Percentiles rank a stretch among this genome's conserved stretches.
phyloP scores from a whole-genome alignment of 495 filamentous ascomycete genomes.

The Aspergillus ellipticus region DNA sequence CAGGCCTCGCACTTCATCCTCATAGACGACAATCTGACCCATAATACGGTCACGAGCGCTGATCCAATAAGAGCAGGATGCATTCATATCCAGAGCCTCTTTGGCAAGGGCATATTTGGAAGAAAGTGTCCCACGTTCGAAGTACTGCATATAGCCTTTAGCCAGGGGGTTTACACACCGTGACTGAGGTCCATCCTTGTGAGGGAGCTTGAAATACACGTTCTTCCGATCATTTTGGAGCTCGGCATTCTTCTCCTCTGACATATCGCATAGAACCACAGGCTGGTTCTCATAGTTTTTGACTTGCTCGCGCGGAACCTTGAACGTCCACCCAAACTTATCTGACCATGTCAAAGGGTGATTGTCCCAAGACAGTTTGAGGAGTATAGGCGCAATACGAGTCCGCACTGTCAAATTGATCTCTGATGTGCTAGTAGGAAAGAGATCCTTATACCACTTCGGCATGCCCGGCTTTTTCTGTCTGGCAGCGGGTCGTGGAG shows the following conservation, averaged over 20 bases:
- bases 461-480: constrained; percentile 96
- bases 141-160: constrained; percentile 85
- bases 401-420: constrained; percentile 85
- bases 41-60: constrained; percentile 87
- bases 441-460: constrained; percentile 92
- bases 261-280: constrained; percentile 69
- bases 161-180: constrained; percentile 82
- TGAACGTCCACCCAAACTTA: constrained; percentile 87
- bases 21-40: constrained; percentile 90
- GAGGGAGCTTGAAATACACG: constrained; percentile 88
- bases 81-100: constrained; percentile 96
- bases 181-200: constrained; percentile 87
- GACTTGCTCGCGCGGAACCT: constrained; percentile 61
- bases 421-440: constrained; percentile 54
- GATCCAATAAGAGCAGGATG: constrained; percentile 98
- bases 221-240: constrained; percentile 63
- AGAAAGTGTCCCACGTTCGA: constrained; percentile 80
- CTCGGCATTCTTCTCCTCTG: constrained; percentile 61
- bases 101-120: constrained; percentile 88
- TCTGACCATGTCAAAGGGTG: constrained; percentile 90
- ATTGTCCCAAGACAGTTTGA: constrained; percentile 84
- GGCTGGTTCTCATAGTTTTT: constrained; percentile 65
- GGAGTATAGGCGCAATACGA: constrained; percentile 79
- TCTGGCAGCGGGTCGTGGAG: constrained; percentile 68
- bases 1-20: constrained; percentile 50